Evolutionary conservation across 495 filamentous ascomycete genomes (phyloP), one percentile per base, ranked within the genome.

Genomic region (Rhypophila decipiens): DNA sequence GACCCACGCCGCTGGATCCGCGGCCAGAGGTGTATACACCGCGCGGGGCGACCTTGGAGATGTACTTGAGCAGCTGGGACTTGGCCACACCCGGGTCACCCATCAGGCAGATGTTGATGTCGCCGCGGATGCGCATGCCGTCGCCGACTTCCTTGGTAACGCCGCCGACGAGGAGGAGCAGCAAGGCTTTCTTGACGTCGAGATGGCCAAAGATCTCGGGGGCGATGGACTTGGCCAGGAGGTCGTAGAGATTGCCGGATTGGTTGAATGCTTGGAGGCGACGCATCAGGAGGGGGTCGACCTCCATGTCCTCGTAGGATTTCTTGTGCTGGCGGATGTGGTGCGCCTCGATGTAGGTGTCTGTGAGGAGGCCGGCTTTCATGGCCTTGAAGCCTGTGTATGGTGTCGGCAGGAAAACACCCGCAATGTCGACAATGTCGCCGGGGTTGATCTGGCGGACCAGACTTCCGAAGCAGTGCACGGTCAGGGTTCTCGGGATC

Each of bases 71-170:
- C 50, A 98, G 68, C 70, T 98, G 93, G 24, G 93, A 98, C 70
- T 98, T 98, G 67, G 93, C 93, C 51, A 97, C 94, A 85, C 93
- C 93, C 59, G 93, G 93, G 61, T 98, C 93, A 73, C 93, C 93
- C 93, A 98, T 97, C 50, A 98, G 73, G 68, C 93, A 98, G 59
- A 97, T 82, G 67, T 98, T 98, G 72, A 98, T 94, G 57, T 98
- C 93, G 53, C 93, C 94, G 73, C 93, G 86, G 68, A 98, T 98
- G 48, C 84, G 78, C 94, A 98, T 96, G 36, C 93, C 93, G 54
- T 98, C 93, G 39, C 91, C 90, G 80, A 98, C 94, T 54, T 89
- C 83, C 69, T 98, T 98, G 12, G 85, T 96, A 9, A 96, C 94
- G 68, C 93, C 93, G 34, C 93, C 93, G 43, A 98, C 95, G 36